Conservation (phyloP, 2,329 filamentous ascomycete genomes). For the Diaporthe ilicicola region DNA sequence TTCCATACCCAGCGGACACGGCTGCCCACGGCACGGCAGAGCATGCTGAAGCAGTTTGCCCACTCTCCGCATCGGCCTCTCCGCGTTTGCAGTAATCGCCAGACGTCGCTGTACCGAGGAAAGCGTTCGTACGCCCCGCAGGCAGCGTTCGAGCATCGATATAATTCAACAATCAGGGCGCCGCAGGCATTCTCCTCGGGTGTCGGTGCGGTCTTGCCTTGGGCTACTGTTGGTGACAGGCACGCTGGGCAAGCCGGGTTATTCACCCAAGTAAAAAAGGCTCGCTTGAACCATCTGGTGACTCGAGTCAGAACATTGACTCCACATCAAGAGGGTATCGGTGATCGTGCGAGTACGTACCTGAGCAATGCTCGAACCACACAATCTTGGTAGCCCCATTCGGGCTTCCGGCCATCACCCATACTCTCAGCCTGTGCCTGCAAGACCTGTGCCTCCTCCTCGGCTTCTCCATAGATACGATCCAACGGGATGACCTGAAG, state of each 20-base stretch:
- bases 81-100: constrained; percentile 86
- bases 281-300: constrained; percentile 88
- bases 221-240: constrained; percentile 80
- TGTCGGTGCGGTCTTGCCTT: constrained; percentile 84
- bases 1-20: constrained; percentile 99
- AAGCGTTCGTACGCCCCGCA: constrained; percentile 89
- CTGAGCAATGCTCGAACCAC: constrained; percentile 87
- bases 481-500: constrained; percentile 87
- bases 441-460: constrained; percentile 90
- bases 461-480: constrained; percentile 90
- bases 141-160: constrained; percentile 79
- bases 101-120: constrained; percentile 93
- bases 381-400: constrained; percentile 98
- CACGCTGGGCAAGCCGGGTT: constrained; percentile 89
- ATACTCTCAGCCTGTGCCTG: constrained; percentile 89
- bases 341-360: constrained; percentile 56
- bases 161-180: constrained; percentile 87
- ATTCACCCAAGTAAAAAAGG: constrained; percentile 97
- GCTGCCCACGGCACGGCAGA: constrained; percentile 90
- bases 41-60: constrained; percentile 99
- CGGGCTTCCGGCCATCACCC: constrained; percentile 78
- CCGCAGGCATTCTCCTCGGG: constrained; percentile 91
- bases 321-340: constrained; percentile 29
- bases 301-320: constrained; percentile 28
- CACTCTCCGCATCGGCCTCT: constrained; percentile 92